A percentile compares a stretch with the other conserved stretches of the same genome.
Conservation (phyloP, 2,329 filamentous ascomycete species). For the Fusarium sp. region DNA sequence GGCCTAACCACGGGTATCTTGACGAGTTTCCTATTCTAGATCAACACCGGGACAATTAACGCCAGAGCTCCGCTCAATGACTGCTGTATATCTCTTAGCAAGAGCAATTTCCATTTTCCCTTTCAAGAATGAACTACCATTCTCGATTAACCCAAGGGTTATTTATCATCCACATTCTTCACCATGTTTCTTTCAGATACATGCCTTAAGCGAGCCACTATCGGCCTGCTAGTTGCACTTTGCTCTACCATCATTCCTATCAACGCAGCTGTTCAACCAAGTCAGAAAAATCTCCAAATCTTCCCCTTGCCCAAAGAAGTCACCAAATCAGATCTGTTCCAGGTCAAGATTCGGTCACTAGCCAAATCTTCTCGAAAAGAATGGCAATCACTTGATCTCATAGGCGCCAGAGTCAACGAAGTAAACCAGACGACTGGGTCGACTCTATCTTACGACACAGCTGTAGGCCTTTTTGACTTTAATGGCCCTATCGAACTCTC, state of each 20-base stretch:
- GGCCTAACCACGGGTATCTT: background rate
- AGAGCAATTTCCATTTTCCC: background rate
- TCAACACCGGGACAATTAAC: background rate
- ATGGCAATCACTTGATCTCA: background rate
- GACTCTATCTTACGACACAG: background rate
- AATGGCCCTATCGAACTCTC: background rate
- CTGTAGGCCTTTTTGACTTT: background rate
- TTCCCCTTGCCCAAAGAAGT: background rate
- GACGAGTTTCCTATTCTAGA: background rate
- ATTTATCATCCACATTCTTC: background rate
- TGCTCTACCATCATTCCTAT: background rate
- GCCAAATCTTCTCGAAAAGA: background rate
- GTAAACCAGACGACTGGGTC: background rate
- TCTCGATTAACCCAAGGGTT: background rate
- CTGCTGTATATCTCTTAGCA: background rate
- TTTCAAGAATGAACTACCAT: background rate
- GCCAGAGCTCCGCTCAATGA: background rate
- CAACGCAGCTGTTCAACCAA: background rate
- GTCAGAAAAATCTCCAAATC: background rate
- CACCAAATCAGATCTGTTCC: background rate
- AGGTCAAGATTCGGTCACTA: background rate
- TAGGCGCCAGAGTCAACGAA: background rate
- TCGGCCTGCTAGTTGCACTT: background rate
- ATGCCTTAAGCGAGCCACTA: background rate
- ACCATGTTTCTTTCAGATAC: background rate